A percentile compares a stretch with the other conserved stretches of the same genome.
Conservation (phyloP, 73 alveolate species). For the Tetrahymena thermophila region DNA sequence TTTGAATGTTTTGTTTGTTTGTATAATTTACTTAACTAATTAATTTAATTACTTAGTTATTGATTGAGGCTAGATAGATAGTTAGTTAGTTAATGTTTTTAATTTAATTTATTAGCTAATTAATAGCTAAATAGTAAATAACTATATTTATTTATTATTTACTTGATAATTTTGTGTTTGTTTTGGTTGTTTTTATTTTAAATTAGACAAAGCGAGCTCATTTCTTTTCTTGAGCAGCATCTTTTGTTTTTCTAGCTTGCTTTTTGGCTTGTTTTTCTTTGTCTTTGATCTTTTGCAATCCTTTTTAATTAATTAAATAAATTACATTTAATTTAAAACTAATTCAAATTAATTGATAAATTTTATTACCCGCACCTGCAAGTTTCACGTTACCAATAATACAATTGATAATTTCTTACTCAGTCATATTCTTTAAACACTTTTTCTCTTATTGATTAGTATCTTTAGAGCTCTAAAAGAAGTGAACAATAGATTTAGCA, state of each 20-base stretch:
- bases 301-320: background rate
- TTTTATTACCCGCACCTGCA: slow-evolving; percentile 27
- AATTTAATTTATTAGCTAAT: background rate
- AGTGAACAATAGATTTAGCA: slow-evolving; percentile 16
- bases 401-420: slow-evolving; percentile 20
- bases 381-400: slow-evolving; percentile 20
- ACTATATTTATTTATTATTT: background rate
- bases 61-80: too few relatives aligned
- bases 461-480: slow-evolving; percentile 11
- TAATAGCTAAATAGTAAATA: background rate
- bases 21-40: background rate
- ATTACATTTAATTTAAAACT: background rate
- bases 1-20: background rate
- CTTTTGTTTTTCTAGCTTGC: slow-evolving; percentile 1
- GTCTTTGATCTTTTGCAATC: background rate
- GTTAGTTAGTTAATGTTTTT: background rate
- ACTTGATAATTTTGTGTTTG: background rate
- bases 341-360: background rate
- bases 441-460: slow-evolving; percentile 10
- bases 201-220: background rate
- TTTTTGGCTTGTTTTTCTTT: background rate
- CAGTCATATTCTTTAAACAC: slow-evolving; percentile 21
- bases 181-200: background rate
- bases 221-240: background rate
- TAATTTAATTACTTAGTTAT: too few relatives aligned